phyloP scores from a whole-genome alignment of 2,329 filamentous ascomycete species.

The Colletotrichum endophyticum region DNA sequence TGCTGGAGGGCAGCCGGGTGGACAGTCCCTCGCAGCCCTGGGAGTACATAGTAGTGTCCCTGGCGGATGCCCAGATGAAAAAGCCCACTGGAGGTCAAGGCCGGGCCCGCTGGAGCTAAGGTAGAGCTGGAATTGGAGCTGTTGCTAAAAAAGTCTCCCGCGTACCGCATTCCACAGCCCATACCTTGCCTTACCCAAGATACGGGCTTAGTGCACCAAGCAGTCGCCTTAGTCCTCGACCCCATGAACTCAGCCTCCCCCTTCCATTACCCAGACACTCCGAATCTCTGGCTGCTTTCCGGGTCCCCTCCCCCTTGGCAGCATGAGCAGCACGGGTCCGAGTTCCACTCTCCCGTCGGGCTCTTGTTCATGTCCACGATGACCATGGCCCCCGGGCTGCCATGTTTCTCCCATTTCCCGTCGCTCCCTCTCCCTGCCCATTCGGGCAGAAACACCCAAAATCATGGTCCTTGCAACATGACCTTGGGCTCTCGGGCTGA shows the following conservation, averaged over 20 bases:
- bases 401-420: not conserved
- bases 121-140: not conserved
- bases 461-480: not conserved
- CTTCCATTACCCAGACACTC: not conserved
- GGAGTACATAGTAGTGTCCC: not conserved
- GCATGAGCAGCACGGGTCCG: not conserved
- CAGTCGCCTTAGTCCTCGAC: not conserved
- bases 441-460: not conserved
- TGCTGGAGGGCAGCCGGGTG: not conserved
- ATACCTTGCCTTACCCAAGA: not conserved
- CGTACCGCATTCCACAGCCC: not conserved
- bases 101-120: not conserved
- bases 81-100: not conserved
- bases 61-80: not conserved
- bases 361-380: not conserved
- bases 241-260: conserved; percentile 13
- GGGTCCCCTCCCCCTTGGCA: not conserved
- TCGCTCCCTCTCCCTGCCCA: not conserved
- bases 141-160: conserved; percentile 17
- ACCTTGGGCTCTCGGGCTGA: not conserved
- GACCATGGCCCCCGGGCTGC: not conserved
- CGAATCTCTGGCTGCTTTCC: not conserved
- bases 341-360: not conserved
- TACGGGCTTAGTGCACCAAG: not conserved
- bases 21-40: not conserved